phyloP scores from a whole-genome alignment of 164 flowering plant species.

The Magnolia sinica region DNA sequence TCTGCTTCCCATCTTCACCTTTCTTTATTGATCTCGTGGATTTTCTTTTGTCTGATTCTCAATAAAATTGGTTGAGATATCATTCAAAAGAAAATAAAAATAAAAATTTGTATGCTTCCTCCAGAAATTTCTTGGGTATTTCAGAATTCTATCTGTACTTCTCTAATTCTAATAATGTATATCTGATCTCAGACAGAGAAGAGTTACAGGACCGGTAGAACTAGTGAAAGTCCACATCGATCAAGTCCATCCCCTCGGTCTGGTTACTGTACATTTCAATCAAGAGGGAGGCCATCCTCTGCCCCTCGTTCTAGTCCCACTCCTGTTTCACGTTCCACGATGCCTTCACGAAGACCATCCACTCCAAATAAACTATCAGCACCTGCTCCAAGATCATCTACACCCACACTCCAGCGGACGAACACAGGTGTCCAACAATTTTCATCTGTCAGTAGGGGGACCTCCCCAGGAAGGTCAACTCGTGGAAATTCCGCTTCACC shows the following conservation, averaged over 20 bases:
- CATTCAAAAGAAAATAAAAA: no score
- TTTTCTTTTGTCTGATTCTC: no score
- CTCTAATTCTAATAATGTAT: background rate
- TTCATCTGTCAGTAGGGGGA: slow-evolving; percentile 54
- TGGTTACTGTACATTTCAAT: slow-evolving; percentile 35
- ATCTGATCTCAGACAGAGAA: slow-evolving; percentile 60
- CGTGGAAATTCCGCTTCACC: slow-evolving; percentile 90
- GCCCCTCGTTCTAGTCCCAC: slow-evolving; percentile 66
- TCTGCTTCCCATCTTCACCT: no score
- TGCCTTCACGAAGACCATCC: slow-evolving; percentile 69
- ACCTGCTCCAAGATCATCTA: slow-evolving; percentile 60
- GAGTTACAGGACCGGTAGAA: slow-evolving; percentile 62
- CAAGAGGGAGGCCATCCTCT: slow-evolving; percentile 74
- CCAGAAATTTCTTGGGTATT: background rate
- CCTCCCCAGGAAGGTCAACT: slow-evolving; percentile 65
- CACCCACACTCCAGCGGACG: slow-evolving; percentile 67
- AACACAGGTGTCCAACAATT: slow-evolving; percentile 58
- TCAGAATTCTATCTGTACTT: background rate
- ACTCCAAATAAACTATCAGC: slow-evolving; percentile 66
- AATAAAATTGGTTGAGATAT: no score
- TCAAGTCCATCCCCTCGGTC: slow-evolving; percentile 84
- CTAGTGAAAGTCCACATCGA: slow-evolving; percentile 91
- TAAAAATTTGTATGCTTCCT: background rate
- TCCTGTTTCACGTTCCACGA: slow-evolving; percentile 33
- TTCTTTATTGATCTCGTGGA: no score